Evolutionary conservation across 805 yeast species (phyloP).

Genomic region (Scheffersomyces amazonensis): DNA sequence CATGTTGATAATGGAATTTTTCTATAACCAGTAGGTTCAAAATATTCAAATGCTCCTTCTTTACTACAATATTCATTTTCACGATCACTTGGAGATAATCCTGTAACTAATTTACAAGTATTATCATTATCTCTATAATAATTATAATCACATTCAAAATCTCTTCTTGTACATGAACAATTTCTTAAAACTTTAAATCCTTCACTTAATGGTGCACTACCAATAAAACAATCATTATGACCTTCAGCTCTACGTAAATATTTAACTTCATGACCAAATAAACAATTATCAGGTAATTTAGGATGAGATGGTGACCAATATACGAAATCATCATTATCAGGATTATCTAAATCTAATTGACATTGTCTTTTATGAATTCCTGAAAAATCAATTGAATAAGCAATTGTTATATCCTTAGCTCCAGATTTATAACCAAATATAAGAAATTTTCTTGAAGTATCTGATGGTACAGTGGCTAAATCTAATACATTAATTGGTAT

Average conservation of each 20-base stretch:
- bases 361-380: conserved; percentile 35
- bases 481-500: conserved; percentile 59
- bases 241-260: conserved; percentile 43
- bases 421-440: conserved; percentile 46
- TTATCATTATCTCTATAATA: conserved; percentile 70
- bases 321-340: conserved; percentile 38
- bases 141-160: conserved; percentile 93
- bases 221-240: conserved; percentile 65
- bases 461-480: conserved; percentile 86
- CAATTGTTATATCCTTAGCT: conserved; percentile 43
- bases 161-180: conserved; percentile 83
- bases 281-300: conserved; percentile 31
- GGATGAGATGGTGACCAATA: conserved; percentile 44
- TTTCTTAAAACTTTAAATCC: conserved; percentile 58
- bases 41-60: conserved; percentile 61
- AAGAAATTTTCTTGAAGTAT: conserved; percentile 77
- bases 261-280: conserved; percentile 42
- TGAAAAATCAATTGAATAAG: conserved; percentile 39
- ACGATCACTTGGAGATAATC: conserved; percentile 65
- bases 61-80: conserved; percentile 54
- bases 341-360: conserved; percentile 40
- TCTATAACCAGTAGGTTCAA: conserved; percentile 91
- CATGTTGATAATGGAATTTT: conserved; percentile 84
- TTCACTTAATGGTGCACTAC: conserved; percentile 52
- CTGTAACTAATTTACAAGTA: conserved; percentile 80